These are phyloP conservation scores for Forsythia suspensa DNA, from an alignment of 257 asterid genomes.

Conservation along the genomic window DNA sequence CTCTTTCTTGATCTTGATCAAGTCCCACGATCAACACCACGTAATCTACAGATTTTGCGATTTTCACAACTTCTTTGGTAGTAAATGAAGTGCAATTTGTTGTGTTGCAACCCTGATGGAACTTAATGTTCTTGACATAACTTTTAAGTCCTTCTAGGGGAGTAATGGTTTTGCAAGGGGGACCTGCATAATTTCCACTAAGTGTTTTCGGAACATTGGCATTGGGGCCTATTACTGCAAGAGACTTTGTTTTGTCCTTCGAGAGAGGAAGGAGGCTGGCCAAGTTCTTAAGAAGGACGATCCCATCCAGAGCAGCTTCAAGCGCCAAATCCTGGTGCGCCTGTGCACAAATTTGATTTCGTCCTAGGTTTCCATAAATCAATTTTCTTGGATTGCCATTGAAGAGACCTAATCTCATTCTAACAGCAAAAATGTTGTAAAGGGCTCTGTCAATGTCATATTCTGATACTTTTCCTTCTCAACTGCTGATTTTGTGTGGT, in stretches of 20 bases:
- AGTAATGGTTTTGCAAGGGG: constrained; percentile 52
- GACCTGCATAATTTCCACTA: constrained; percentile 64
- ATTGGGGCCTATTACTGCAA: constrained; percentile 69
- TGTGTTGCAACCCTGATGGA: constrained; percentile 47
- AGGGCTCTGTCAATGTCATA: constrained; percentile 66
- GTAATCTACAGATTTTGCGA: constrained; percentile 44
- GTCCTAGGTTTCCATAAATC: constrained; percentile 36
- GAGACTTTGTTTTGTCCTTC: constrained; percentile 33
- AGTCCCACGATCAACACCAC: constrained; percentile 72
- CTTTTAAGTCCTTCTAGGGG: constrained; percentile 48
- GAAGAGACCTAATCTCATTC: constrained; percentile 71
- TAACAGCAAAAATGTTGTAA: constrained; percentile 49
- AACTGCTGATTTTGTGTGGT: constrained; percentile 51
- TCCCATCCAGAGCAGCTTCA: constrained; percentile 58
- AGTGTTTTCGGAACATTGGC: constrained; percentile 42
- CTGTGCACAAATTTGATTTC: constrained; percentile 41
- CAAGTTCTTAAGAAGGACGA: constrained; percentile 63
- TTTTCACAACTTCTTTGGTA: constrained; percentile 22
- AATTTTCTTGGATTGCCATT: constrained; percentile 44
- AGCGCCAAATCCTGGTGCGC: constrained; percentile 53
- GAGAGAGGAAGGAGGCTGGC: constrained; percentile 53
- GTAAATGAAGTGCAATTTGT: constrained; percentile 45
- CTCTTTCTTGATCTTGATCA: constrained; percentile 58
- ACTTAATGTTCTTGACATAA: constrained; percentile 32
- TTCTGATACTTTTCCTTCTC: constrained; percentile 44